These are phyloP conservation scores for Paraphoma sp. DNA, from an alignment of 2,329 filamentous ascomycete species.

Conservation along the genomic window DNA sequence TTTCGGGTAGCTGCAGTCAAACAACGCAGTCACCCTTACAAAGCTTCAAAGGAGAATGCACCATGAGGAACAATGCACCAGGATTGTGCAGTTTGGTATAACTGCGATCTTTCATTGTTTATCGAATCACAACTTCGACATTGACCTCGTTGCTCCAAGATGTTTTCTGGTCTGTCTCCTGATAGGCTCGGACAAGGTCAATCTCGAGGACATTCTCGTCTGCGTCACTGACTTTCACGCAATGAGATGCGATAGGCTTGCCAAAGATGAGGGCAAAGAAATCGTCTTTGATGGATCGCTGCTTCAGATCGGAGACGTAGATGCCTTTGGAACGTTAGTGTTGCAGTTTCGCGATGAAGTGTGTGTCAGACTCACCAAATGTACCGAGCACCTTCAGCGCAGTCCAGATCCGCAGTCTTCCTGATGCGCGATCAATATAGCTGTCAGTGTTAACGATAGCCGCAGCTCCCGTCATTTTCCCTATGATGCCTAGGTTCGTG, in stretches of 20 bases:
- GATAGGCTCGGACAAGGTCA: slow-evolving; percentile 80
- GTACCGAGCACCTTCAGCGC: slow-evolving; percentile 80
- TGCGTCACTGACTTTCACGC: slow-evolving; percentile 65
- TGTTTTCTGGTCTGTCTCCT: slow-evolving; percentile 70
- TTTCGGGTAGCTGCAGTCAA: too few relatives aligned
- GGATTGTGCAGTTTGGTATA: too few relatives aligned
- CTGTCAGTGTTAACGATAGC: slow-evolving; percentile 72
- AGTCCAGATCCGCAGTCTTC: slow-evolving; percentile 69
- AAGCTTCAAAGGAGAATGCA: too few relatives aligned
- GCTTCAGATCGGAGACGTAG: slow-evolving; percentile 74
- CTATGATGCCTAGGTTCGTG: slow-evolving; percentile 77
- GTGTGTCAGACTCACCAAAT: slow-evolving; percentile 61
- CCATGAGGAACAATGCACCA: too few relatives aligned
- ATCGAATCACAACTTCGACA: slow-evolving; percentile 42
- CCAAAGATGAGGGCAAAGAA: slow-evolving; percentile 80
- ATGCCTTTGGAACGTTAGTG: slow-evolving; percentile 60
- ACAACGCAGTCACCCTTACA: too few relatives aligned
- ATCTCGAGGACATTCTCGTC: slow-evolving; percentile 72
- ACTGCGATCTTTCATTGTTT: too few relatives aligned
- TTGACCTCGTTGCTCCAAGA: slow-evolving; percentile 73
- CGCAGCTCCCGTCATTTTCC: slow-evolving; percentile 88
- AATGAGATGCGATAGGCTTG: slow-evolving; percentile 69
- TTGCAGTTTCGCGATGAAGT: background rate
- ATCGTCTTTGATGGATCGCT: slow-evolving; percentile 66
- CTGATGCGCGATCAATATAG: slow-evolving; percentile 61